Evolutionary conservation across 352 stramenopile species (phyloP).

Genomic region (Globisporangium splendens): DNA sequence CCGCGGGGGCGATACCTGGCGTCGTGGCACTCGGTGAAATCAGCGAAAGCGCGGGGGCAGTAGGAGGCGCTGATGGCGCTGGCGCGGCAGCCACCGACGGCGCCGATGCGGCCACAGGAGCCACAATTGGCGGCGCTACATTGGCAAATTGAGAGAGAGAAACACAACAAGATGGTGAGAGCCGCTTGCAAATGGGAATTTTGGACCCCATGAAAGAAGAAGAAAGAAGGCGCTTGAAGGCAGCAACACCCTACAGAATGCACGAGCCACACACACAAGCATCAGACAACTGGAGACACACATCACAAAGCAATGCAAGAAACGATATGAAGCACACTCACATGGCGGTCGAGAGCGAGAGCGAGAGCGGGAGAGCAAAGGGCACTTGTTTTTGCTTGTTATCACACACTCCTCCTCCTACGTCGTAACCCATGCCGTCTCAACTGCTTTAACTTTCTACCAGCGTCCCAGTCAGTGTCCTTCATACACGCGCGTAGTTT

Average conservation of each 20-base stretch:
- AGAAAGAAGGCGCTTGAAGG: not conserved
- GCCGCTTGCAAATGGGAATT: not conserved
- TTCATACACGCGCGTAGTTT: not conserved
- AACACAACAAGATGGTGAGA: not conserved
- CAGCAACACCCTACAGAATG: not conserved
- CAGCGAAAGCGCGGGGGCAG: slow-evolving; percentile 6
- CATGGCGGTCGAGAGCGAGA: slow-evolving; percentile 6
- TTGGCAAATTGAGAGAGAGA: not conserved
- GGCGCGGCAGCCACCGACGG: slow-evolving; percentile 12
- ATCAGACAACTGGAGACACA: not conserved
- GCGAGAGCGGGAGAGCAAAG: slow-evolving; percentile 4
- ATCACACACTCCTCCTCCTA: slow-evolving; percentile 4
- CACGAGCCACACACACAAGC: not conserved
- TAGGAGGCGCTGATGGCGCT: slow-evolving; percentile 3
- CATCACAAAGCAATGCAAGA: not conserved
- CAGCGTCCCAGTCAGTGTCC: not conserved
- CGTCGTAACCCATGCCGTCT: not conserved
- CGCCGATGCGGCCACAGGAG: slow-evolving; percentile 13
- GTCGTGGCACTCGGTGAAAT: slow-evolving; percentile 5
- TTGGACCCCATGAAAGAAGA: not conserved
- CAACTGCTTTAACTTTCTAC: slow-evolving; percentile 5
- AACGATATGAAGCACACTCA: slow-evolving; percentile 4
- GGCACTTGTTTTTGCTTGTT: slow-evolving; percentile 10
- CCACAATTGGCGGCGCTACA: not conserved
- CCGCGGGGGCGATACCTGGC: slow-evolving; percentile 3